Percentiles rank a stretch among this genome's conserved stretches.
Evolutionary conservation across 257 asterid species (phyloP).

Genomic region (Linaria vulgaris): DNA sequence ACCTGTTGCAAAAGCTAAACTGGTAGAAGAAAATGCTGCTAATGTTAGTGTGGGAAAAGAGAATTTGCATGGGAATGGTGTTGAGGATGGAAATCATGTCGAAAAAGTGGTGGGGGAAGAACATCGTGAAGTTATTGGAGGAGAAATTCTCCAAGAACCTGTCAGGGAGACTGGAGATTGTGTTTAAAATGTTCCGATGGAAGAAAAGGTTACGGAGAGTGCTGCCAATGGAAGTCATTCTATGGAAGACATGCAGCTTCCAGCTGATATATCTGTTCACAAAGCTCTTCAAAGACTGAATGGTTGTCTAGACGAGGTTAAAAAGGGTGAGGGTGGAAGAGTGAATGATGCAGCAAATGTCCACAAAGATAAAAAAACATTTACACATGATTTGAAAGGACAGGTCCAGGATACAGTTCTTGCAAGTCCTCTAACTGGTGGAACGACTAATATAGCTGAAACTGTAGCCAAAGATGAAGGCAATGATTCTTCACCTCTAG

Average conservation of each 20-base stretch:
- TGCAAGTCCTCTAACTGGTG: constrained; percentile 26
- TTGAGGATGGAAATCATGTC: constrained; percentile 28
- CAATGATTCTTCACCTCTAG: constrained; percentile 36
- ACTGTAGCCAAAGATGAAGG: constrained; percentile 34
- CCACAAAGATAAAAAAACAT: constrained; percentile 34
- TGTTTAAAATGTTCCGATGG: constrained; percentile 27
- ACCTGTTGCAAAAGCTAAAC: constrained; percentile 26
- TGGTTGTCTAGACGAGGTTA: constrained; percentile 26
- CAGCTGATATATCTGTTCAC: constrained; percentile 37
- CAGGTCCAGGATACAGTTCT: constrained; percentile 27
- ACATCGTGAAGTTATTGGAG: no score
- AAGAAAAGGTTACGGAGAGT: constrained; percentile 25
- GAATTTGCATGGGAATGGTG: constrained; percentile 27
- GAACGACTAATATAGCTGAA: no score
- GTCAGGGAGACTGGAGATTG: constrained; percentile 27
- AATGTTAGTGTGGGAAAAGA: constrained; percentile 32
- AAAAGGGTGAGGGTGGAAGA: constrained; percentile 33
- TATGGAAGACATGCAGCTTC: constrained; percentile 32
- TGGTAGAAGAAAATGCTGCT: constrained; percentile 29
- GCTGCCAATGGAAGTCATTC: constrained; percentile 31
- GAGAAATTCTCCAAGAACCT: no score
- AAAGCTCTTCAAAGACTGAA: constrained; percentile 37
- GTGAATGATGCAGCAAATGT: constrained; percentile 28
- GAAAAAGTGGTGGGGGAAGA: no score
- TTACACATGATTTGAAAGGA: constrained; percentile 28